A percentile compares a stretch with the other conserved stretches of the same genome.
Conservation (phyloP, 345 rosid genomes). For the Isatis tinctoria region DNA sequence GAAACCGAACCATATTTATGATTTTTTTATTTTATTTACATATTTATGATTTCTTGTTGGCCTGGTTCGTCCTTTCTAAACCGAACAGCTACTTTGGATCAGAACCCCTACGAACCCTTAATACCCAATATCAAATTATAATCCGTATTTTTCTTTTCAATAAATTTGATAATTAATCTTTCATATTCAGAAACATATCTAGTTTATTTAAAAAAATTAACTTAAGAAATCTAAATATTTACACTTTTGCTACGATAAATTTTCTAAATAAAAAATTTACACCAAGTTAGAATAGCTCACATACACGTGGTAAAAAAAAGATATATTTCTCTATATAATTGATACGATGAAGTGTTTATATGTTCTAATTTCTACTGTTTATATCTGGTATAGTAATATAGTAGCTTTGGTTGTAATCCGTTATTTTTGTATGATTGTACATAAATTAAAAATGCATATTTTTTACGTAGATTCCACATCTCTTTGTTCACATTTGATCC, state of each 20-base stretch:
- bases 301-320: background rate
- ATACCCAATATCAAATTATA: background rate
- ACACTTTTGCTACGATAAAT: background rate
- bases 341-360: background rate
- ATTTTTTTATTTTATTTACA: background rate
- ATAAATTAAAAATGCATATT: background rate
- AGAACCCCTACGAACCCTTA: background rate
- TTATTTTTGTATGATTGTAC: background rate
- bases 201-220: background rate
- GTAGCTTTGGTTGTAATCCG: background rate
- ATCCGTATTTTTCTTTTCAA: background rate
- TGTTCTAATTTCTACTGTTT: background rate
- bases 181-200: background rate
- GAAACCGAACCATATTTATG: background rate
- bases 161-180: background rate
- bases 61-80: background rate
- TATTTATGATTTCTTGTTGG: background rate
- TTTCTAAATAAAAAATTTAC: background rate
- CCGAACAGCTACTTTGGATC: background rate
- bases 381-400: background rate
- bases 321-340: background rate
- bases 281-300: background rate
- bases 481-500: background rate
- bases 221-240: background rate
- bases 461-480: background rate